These are phyloP conservation scores for Coemansia sp. DNA, from an alignment of 192 early-diverging fungal species.

Conservation along the genomic window DNA sequence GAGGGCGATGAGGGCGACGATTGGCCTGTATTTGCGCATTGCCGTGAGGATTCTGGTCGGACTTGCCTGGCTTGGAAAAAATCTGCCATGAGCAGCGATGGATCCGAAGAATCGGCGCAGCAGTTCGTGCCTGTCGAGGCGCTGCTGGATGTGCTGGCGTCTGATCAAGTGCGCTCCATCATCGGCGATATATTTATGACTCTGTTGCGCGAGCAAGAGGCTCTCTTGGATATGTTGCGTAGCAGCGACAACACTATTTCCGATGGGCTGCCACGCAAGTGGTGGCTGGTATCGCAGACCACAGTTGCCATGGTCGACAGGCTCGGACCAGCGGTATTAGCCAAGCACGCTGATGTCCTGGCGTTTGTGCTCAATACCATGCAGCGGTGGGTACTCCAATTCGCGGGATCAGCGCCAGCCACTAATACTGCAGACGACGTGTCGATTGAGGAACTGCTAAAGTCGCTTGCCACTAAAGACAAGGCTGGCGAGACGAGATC, in stretches of 20 bases:
- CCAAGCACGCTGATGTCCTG: conserved; percentile 76
- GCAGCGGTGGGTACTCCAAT: conserved; percentile 46
- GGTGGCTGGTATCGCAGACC: conserved; percentile 53
- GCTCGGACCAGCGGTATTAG: conserved; percentile 75
- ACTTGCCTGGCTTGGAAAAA: not conserved
- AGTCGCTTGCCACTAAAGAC: conserved; percentile 8
- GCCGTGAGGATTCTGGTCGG: not conserved
- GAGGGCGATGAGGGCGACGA: conserved; percentile 6
- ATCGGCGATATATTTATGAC: conserved; percentile 77
- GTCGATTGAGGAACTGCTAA: conserved; percentile 20
- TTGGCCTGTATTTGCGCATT: conserved; percentile 34
- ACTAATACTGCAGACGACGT: not conserved
- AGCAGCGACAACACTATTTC: not conserved
- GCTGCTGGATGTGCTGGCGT: conserved; percentile 68
- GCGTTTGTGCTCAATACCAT: conserved; percentile 68
- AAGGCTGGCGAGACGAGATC: not conserved
- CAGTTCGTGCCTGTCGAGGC: conserved; percentile 62
- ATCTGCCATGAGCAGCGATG: not conserved
- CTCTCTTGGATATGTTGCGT: conserved; percentile 52
- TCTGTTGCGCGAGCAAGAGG: conserved; percentile 70
- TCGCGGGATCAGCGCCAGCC: conserved; percentile 7
- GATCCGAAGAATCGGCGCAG: conserved; percentile 20
- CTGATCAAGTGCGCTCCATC: conserved; percentile 59
- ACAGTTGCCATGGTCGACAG: conserved; percentile 65
- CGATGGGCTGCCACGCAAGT: conserved; percentile 19